Base-by-base conservation (phyloP, 2,329 filamentous ascomycete species). In the Fusarium palustre region DNA sequence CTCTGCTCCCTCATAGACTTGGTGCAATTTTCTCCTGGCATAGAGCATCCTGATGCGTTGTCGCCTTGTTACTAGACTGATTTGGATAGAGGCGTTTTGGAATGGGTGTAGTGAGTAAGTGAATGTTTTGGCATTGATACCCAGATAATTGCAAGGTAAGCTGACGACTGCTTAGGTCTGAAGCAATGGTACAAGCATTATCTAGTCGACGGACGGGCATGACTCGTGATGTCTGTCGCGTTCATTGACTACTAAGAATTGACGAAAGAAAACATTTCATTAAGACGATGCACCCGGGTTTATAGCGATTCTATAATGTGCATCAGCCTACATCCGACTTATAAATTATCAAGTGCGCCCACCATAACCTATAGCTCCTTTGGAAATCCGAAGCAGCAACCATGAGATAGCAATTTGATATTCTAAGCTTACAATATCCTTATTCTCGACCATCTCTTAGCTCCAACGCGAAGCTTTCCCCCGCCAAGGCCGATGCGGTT, bases 361-460 rank as follows among this genome's bases (percentile, higher is more conserved):
- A 20, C 52, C 16, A 15, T 20, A 33, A 41, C 18, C 31, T 63
- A 39, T 36, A 33, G 9, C 24, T 38, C n/a, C 16, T 7, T 24
- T n/a, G 9, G 36, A 28, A 39, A 34, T 16, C 34, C 8, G 20
- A 25, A 33, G 25, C 18, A 11, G 6, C 42, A 41, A 25, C n/a
- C 15, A 18, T 20, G 33, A 28, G 30, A 47, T 18, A 16, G 30
- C 42, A 49, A 65, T 54, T 54, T 54, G 47, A 28, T 39, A 48
- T 54, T 60, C 41, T 65, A 48, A 65, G 62, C 62, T 65, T 41
- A 65, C 47, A 50, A 53, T 65, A 53, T 66, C 34, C n/a, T 25
- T 42, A n/a, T 13, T 24, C 18, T 52, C 24, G 18, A 28, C 13
- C 12, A n/a, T 34, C 16, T 55, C 22, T 34, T 65, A 60, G 55